phyloP scores from a whole-genome alignment of 2,329 filamentous ascomycete genomes.

The Dactylellina cionopaga region DNA sequence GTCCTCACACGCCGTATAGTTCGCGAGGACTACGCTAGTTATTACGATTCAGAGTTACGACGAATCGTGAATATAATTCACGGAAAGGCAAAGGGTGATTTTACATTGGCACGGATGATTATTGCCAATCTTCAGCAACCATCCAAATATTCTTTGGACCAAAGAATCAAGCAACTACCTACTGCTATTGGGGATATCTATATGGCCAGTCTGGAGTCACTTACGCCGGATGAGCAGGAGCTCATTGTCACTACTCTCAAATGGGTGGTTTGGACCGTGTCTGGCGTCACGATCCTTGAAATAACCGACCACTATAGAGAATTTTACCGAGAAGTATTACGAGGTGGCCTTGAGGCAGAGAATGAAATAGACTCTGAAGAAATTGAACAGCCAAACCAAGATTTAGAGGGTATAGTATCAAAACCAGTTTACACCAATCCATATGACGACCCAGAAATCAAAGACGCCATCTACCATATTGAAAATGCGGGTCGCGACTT shows the following conservation, averaged over 20 bases:
- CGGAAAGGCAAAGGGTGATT: slow-evolving; percentile 32
- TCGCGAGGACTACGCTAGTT: neutral
- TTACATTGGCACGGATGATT: slow-evolving; percentile 33
- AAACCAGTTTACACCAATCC: slow-evolving; percentile 18
- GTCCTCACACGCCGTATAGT: slow-evolving; percentile 15
- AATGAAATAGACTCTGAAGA: neutral
- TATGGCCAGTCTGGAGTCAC: slow-evolving; percentile 23
- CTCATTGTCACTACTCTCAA: slow-evolving; percentile 25
- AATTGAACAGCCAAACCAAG: neutral
- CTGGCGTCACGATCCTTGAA: slow-evolving; percentile 16
- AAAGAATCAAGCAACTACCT: slow-evolving; percentile 17
- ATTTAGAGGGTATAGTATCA: neutral
- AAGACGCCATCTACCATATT: slow-evolving; percentile 32
- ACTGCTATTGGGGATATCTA: slow-evolving; percentile 38
- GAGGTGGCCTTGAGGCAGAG: neutral
- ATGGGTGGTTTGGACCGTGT: slow-evolving; percentile 37
- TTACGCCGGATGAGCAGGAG: slow-evolving; percentile 32
- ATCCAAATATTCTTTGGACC: slow-evolving; percentile 21
- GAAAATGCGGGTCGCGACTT: slow-evolving; percentile 37
- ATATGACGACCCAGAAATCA: slow-evolving; percentile 25
- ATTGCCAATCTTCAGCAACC: slow-evolving; percentile 39
- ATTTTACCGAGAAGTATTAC: neutral
- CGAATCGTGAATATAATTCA: slow-evolving; percentile 23
- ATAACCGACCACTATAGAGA: slow-evolving; percentile 38
- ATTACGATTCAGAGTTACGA: slow-evolving; percentile 13